These are phyloP conservation scores for Amaranthus tricolor DNA, from an alignment of 179 eudicot species.

Conservation along the genomic window DNA sequence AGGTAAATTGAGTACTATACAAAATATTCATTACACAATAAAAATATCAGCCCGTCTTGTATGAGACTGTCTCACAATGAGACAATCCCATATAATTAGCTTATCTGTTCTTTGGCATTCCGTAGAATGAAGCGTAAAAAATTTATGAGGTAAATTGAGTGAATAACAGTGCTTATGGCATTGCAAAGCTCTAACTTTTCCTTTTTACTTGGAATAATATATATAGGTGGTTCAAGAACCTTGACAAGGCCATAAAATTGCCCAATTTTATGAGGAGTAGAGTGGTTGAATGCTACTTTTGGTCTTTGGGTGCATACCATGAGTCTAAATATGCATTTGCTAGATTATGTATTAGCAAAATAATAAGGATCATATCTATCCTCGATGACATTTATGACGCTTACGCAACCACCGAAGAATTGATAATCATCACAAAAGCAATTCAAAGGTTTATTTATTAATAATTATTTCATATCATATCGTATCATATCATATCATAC, in stretches of 20 bases:
- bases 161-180: too few species aligned
- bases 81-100: too few species aligned
- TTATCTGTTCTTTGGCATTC: too few species aligned
- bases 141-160: too few species aligned
- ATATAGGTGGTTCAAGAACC: slow-evolving; percentile 46
- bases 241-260: slow-evolving; percentile 21
- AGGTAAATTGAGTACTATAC: slow-evolving; percentile 18
- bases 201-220: too few species aligned
- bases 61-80: too few species aligned
- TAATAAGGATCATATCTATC: slow-evolving; percentile 19
- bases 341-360: slow-evolving; percentile 24
- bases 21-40: background rate
- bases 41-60: background rate
- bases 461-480: too few species aligned
- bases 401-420: slow-evolving; percentile 37
- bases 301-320: slow-evolving; percentile 34
- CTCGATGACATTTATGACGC: slow-evolving; percentile 51
- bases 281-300: slow-evolving; percentile 43
- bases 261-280: slow-evolving; percentile 42
- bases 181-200: too few species aligned
- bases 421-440: slow-evolving; percentile 23
- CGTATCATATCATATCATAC: too few species aligned
- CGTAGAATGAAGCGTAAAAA: too few species aligned
- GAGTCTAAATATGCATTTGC: slow-evolving; percentile 37
- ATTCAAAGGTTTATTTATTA: slow-evolving; percentile 30